phyloP scores from a whole-genome alignment of 805 yeast genomes.

The Saturnispora hagleri region DNA sequence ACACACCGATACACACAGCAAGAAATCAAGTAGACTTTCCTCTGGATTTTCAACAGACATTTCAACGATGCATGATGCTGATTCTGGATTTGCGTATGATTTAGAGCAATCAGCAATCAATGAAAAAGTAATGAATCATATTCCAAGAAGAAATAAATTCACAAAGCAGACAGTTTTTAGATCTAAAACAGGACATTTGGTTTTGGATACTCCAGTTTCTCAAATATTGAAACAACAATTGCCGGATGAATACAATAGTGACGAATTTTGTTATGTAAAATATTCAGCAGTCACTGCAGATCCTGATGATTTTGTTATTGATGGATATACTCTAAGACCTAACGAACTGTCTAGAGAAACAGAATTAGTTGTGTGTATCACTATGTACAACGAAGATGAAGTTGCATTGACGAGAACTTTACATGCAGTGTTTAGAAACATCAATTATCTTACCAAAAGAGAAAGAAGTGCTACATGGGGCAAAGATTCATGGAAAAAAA shows the following conservation, averaged over 20 bases:
- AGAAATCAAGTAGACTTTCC: slow-evolving; percentile 11
- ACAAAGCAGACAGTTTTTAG: slow-evolving; percentile 52
- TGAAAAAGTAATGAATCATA: slow-evolving; percentile 15
- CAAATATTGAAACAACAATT: slow-evolving; percentile 75
- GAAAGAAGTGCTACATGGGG: slow-evolving; percentile 88
- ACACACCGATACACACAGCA: slow-evolving; percentile 11
- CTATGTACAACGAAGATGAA: slow-evolving; percentile 97
- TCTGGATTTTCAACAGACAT: slow-evolving; percentile 18
- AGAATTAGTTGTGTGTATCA: slow-evolving; percentile 83
- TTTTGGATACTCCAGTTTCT: slow-evolving; percentile 91
- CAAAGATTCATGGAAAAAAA: slow-evolving; percentile 91
- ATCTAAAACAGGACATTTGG: slow-evolving; percentile 72
- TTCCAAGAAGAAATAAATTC: slow-evolving; percentile 31
- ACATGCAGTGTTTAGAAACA: slow-evolving; percentile 89
- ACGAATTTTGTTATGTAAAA: slow-evolving; percentile 92
- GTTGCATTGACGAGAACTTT: slow-evolving; percentile 81
- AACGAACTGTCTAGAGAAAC: slow-evolving; percentile 84
- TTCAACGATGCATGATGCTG: slow-evolving; percentile 14
- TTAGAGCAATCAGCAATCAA: slow-evolving; percentile 9
- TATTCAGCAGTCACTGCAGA: slow-evolving; percentile 94
- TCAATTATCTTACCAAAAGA: slow-evolving; percentile 79
- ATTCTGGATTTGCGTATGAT: slow-evolving; percentile 17
- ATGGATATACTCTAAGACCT: slow-evolving; percentile 81
- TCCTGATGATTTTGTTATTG: slow-evolving; percentile 72
- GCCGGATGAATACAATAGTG: slow-evolving; percentile 71